Evolutionary conservation across 2,329 filamentous ascomycete species (phyloP).

Genomic region (Ceratocystis lukuohia): DNA sequence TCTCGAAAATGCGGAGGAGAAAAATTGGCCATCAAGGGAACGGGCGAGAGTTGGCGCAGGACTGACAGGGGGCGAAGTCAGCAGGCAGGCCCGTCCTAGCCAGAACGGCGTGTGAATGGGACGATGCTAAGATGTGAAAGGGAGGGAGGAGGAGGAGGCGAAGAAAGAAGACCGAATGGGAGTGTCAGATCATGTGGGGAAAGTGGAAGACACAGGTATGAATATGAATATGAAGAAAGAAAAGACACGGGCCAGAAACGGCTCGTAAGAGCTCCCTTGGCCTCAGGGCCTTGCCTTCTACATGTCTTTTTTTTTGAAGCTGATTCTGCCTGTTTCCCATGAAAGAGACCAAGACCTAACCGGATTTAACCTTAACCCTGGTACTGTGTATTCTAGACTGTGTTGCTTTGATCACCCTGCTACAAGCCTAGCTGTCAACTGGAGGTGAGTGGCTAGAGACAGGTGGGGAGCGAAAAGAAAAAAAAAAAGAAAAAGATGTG

Average conservation of each 20-base stretch:
- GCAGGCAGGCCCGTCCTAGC: not conserved
- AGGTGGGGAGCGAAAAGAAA: not conserved
- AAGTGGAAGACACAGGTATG: not conserved
- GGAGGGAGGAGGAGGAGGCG: not conserved
- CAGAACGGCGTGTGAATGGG: not conserved
- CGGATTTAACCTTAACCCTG: not conserved
- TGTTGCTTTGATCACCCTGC: not conserved
- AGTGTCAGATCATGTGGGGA: not conserved
- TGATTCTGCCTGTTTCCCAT: not conserved
- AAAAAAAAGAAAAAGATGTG: not conserved
- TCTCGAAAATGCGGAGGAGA: slow-evolving; percentile 1
- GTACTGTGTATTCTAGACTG: not conserved
- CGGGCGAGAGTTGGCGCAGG: not conserved
- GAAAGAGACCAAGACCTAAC: not conserved
- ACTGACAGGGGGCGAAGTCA: not conserved
- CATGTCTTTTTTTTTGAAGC: not conserved
- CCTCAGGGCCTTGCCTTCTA: not conserved
- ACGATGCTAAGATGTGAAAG: not conserved
- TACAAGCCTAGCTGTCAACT: not conserved
- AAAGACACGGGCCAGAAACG: not conserved
- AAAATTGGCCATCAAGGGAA: not conserved
- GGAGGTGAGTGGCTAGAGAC: not conserved
- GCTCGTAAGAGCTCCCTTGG: not conserved
- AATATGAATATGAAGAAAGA: not conserved
- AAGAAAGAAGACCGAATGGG: not conserved